phyloP scores from a whole-genome alignment of 805 yeast species.

The Priceomyces medius region DNA sequence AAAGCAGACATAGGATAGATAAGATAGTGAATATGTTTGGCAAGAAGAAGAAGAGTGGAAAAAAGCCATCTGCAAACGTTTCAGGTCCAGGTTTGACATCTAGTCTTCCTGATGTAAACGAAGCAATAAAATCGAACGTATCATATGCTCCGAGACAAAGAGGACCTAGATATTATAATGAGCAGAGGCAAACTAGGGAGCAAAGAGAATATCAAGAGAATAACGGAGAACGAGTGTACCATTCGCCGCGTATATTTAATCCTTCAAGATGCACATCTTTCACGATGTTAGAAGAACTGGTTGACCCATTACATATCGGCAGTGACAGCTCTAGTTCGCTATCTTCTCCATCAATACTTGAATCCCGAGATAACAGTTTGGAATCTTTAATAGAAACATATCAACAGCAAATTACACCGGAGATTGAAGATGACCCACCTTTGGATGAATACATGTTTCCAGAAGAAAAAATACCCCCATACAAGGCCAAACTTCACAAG shows the following conservation, averaged over 20 bases:
- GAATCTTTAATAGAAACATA: background rate
- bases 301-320: background rate
- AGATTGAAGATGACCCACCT: constrained; percentile 3
- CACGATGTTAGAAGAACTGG: background rate
- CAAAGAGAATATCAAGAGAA: background rate
- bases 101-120: background rate
- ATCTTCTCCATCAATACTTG: background rate
- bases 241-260: constrained; percentile 4
- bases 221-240: constrained; percentile 1
- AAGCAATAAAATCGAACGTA: background rate
- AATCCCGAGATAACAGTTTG: background rate
- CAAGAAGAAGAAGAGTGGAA: background rate
- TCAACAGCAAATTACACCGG: background rate
- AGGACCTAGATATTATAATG: background rate
- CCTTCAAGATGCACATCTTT: constrained; percentile 5
- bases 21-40: background rate
- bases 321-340: background rate
- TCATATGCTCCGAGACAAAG: background rate
- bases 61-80: constrained; percentile 2
- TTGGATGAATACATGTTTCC: constrained; percentile 10
- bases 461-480: constrained; percentile 25
- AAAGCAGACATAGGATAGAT: no score
- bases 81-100: constrained; percentile 2
- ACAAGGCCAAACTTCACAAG: constrained; percentile 22
- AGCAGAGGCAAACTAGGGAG: background rate